These are phyloP conservation scores for Entoloma clypeatum DNA, from an alignment of 1,284 basidiomycete genomes.

Conservation along the genomic window DNA sequence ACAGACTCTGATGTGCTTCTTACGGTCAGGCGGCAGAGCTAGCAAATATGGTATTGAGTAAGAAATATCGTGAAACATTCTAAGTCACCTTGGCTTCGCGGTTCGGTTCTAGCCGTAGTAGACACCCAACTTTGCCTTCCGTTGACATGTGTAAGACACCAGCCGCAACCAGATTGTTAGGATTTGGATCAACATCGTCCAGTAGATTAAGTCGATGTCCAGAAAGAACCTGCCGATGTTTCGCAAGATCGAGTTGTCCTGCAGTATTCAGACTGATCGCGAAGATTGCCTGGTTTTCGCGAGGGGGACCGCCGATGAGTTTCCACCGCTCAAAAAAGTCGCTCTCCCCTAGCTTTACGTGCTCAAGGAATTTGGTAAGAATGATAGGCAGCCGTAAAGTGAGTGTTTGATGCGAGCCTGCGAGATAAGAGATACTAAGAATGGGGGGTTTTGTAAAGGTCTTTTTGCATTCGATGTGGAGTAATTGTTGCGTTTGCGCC, in stretches of 20 bases:
- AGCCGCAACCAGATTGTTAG: conserved; percentile 85
- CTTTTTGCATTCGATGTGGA: conserved; percentile 93
- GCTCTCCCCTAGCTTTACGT: conserved; percentile 75
- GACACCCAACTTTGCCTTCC: conserved; percentile 92
- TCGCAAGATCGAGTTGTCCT: conserved; percentile 72
- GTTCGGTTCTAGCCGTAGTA: conserved; percentile 93
- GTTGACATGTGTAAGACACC: conserved; percentile 87
- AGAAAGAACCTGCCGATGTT: conserved; percentile 71
- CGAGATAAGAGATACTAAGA: conserved; percentile 88
- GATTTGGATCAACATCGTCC: conserved; percentile 82
- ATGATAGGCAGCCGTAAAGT: conserved; percentile 85
- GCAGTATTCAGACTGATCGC: conserved; percentile 64
- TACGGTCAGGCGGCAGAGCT: conserved; percentile 93
- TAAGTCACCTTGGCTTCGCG: conserved; percentile 82
- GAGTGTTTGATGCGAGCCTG: conserved; percentile 86
- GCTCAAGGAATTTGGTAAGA: conserved; percentile 91
- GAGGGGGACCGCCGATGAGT: conserved; percentile 89
- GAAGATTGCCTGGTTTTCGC: conserved; percentile 90
- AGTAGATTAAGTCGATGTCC: conserved; percentile 79
- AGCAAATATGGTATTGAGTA: not conserved
- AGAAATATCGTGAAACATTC: not conserved
- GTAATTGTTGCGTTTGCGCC: conserved; percentile 88
- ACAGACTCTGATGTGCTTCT: conserved; percentile 95
- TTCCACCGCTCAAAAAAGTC: conserved; percentile 99
- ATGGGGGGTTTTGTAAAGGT: conserved; percentile 77